Percentiles rank a stretch among this genome's conserved stretches.
Evolutionary conservation across 192 early-diverging fungal genomes (phyloP).

Genomic region (Backusella circina): DNA sequence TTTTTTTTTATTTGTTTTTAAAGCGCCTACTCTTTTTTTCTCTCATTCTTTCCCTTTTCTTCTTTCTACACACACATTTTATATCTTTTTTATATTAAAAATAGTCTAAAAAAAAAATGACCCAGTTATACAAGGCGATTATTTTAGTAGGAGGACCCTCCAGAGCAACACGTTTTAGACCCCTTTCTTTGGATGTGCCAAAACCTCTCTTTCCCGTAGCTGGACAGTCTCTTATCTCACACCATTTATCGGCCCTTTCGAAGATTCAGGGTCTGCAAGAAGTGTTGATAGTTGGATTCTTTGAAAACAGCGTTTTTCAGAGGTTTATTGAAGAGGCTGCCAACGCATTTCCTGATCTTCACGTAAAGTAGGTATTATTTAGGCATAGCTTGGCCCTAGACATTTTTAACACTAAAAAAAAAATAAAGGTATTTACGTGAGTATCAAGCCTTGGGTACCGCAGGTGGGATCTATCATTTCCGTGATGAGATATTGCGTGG

Average conservation of each 20-base stretch:
- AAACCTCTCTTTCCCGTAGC: constrained; percentile 98
- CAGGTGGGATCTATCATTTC: constrained; percentile 97
- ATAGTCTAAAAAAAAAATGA: background rate
- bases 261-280: constrained; percentile 86
- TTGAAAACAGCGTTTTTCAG: constrained; percentile 90
- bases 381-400: background rate
- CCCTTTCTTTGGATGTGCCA: constrained; percentile 91
- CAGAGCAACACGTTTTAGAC: constrained; percentile 94
- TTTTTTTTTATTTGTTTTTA: background rate
- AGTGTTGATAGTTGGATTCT: constrained; percentile 95
- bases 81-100: background rate
- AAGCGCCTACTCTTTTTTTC: background rate
- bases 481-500: constrained; percentile 95
- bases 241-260: constrained; percentile 92
- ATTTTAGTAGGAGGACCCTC: constrained; percentile 98
- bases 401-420: background rate
- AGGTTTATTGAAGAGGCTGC: constrained; percentile 83
- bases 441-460: constrained; percentile 96
- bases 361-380: constrained; percentile 66
- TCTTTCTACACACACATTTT: background rate
- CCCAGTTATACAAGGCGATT: constrained; percentile 66
- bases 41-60: background rate
- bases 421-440: constrained; percentile 86
- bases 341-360: constrained; percentile 80
- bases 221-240: constrained; percentile 91